phyloP scores from a whole-genome alignment of 2,329 filamentous ascomycete species.

The Fusarium pilosicola region DNA sequence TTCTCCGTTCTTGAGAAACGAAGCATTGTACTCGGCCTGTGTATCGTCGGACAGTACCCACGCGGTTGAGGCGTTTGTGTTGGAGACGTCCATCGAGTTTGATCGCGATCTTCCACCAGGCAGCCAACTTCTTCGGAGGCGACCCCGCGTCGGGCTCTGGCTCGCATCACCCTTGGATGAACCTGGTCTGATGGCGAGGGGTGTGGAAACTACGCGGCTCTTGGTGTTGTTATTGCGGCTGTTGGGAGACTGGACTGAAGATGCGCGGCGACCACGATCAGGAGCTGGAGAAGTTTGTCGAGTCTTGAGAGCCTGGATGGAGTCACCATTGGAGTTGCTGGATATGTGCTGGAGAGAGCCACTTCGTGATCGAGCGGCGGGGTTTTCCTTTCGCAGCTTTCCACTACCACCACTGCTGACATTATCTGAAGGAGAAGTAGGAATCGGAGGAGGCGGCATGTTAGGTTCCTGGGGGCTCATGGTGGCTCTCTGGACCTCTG shows the following conservation, averaged over 20 bases:
- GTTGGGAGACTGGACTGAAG: conserved; percentile 57
- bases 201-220: conserved; percentile 48
- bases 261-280: conserved; percentile 57
- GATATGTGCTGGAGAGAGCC: conserved; percentile 46
- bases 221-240: conserved; percentile 42
- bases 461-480: conserved; percentile 39
- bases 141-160: conserved; percentile 58
- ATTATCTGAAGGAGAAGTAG: conserved; percentile 30
- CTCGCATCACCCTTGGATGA: conserved; percentile 48
- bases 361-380: conserved; percentile 46
- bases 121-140: conserved; percentile 64
- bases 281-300: conserved; percentile 48
- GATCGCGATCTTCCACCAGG: conserved; percentile 63
- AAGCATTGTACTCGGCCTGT: conserved; percentile 65
- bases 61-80: conserved; percentile 48
- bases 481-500: conserved; percentile 39
- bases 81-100: conserved; percentile 54
- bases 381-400: conserved; percentile 49
- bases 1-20: conserved; percentile 63
- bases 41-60: conserved; percentile 67
- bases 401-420: conserved; percentile 28
- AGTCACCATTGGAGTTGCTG: conserved; percentile 17
- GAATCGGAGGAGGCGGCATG: conserved; percentile 21
- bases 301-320: conserved; percentile 38
- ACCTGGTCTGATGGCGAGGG: conserved; percentile 44